phyloP scores from a whole-genome alignment of 306 rosid species.

The Ochetophila trinervis region DNA sequence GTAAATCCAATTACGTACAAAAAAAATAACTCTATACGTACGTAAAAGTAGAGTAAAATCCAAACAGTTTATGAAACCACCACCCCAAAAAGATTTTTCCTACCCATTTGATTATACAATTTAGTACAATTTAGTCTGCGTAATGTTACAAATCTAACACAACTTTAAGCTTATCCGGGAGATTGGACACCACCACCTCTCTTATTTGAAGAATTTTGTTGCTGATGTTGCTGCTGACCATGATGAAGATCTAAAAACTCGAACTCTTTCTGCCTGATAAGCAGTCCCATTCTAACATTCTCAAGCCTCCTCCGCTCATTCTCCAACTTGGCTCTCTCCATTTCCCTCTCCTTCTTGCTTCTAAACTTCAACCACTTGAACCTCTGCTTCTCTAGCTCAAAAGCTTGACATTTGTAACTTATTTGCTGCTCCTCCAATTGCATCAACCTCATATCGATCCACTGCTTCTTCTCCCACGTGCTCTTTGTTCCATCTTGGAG shows the following conservation, averaged over 20 bases:
- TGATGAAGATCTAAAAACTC: constrained; percentile 44
- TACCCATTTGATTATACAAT: background rate
- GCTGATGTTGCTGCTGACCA: constrained; percentile 40
- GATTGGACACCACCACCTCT: constrained; percentile 41
- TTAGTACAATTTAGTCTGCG: background rate
- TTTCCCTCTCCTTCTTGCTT: constrained; percentile 84
- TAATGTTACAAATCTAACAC: background rate
- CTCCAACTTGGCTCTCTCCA: constrained; percentile 76
- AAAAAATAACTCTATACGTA: no score
- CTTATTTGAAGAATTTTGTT: constrained; percentile 58
- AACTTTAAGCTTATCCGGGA: constrained; percentile 4
- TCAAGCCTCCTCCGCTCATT: constrained; percentile 55
- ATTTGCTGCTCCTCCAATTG: constrained; percentile 67
- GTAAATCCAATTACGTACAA: no score
- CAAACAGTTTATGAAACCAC: no score
- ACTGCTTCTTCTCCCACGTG: constrained; percentile 72
- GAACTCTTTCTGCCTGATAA: constrained; percentile 61
- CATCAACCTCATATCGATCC: constrained; percentile 54
- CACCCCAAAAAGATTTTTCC: no score
- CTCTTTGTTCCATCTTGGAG: constrained; percentile 60
- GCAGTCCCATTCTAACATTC: constrained; percentile 69
- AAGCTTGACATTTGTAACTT: constrained; percentile 39
- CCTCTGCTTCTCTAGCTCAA: constrained; percentile 77
- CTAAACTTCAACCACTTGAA: constrained; percentile 79
- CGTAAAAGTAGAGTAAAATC: no score